Evolutionary conservation across 495 filamentous ascomycete genomes (phyloP), one percentile per base, ranked within the genome.

Genomic region (Cladorrhinum samala): DNA sequence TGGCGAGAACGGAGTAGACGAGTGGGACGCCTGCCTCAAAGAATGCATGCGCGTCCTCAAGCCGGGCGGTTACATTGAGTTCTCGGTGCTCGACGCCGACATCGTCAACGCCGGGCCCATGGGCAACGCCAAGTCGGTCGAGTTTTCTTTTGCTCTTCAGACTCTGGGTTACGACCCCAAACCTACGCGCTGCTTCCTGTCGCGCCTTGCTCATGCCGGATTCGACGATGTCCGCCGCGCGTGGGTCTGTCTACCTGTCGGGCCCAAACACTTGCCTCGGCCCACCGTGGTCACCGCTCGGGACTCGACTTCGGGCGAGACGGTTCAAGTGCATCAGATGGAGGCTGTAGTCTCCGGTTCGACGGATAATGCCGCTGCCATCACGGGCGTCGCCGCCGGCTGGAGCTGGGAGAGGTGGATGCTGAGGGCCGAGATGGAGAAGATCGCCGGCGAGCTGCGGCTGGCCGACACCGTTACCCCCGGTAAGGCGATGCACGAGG

Each of bases 351-450:
- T 88, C 4, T 70, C 70, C 18, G 91, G 90, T 2, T 87, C 82
- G 46, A 87, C 87, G 0, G 81, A 82, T 19, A 82, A 86, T 58
- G 81, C 81, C 18, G 88, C 89, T 1, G 82, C 77, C 52, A 74
- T 96, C 45, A 84, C 89, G 0, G 90, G 90, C 5, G 62, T 96
- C 16, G 81, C 95, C 3, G 93, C 91, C 11, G 82, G 84, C 21
- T 95, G 92, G 89, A 80, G 84, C 59, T 98, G 92, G 92, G 93
- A 97, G 78, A 86, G 88, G 68, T 97, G 93, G 93, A 79, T 96
- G 68, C 64, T 96, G 55, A 89, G 86, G 69, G 72, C 91, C 61
- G 85, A 91, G 67, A 77, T 83, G 65, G 91, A 95, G 74, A 90
- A 87, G 77, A 86, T 85, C 5, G 80, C 81, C 9, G 82, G 82